These are phyloP conservation scores for Boletus rubropictus DNA, from an alignment of 768 basidiomycete species.

Conservation along the genomic window DNA sequence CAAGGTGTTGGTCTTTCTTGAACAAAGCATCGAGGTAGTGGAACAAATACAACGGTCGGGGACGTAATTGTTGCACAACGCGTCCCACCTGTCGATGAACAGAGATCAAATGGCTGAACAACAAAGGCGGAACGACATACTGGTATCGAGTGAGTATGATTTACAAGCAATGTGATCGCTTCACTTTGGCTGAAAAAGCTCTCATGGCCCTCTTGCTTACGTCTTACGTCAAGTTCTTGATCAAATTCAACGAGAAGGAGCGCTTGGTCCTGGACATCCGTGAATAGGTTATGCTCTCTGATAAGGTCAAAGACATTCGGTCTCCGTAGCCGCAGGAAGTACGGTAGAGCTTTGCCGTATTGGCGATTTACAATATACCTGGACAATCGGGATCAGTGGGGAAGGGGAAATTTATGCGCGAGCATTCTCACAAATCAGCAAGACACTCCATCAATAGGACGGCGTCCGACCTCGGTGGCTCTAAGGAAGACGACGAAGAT, in stretches of 20 bases:
- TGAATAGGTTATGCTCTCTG: conserved; percentile 87
- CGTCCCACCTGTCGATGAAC: conserved; percentile 56
- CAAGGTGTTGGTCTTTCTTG: conserved; percentile 77
- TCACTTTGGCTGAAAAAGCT: conserved; percentile 50
- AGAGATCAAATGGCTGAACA: neutral
- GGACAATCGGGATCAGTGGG: neutral
- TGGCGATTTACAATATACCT: conserved; percentile 87
- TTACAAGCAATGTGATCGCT: conserved; percentile 82
- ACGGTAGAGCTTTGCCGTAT: conserved; percentile 90
- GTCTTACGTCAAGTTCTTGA: conserved; percentile 69
- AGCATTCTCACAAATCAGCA: conserved; percentile 67
- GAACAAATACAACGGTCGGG: conserved; percentile 77
- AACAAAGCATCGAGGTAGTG: conserved; percentile 89
- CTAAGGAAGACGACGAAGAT: conserved; percentile 44
- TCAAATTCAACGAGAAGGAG: conserved; percentile 92
- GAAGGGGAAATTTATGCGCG: neutral
- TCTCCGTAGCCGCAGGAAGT: conserved; percentile 77
- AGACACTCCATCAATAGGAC: conserved; percentile 87
- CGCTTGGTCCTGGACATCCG: conserved; percentile 91
- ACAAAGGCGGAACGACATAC: conserved; percentile 39
- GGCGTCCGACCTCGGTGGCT: conserved; percentile 41
- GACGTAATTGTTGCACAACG: conserved; percentile 82
- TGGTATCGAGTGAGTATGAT: conserved; percentile 94
- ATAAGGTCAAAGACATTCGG: conserved; percentile 94
- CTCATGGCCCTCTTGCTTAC: conserved; percentile 38